Evolutionary conservation across 257 asterid species (phyloP), one percentile per base, ranked within the genome.

Genomic region (Solanum sparsipilum): DNA sequence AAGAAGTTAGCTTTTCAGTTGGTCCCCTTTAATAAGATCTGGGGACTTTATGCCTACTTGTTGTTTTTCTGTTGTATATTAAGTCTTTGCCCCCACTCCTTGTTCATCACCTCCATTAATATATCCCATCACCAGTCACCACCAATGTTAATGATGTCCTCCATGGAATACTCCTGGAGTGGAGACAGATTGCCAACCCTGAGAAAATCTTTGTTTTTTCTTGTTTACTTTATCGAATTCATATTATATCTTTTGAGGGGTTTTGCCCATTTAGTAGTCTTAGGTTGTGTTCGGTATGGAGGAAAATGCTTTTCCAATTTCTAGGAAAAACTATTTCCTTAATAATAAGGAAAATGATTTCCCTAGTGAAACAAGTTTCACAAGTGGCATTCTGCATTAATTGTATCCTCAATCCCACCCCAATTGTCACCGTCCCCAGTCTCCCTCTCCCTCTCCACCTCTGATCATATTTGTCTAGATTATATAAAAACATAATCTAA

Each of bases 121-220:
- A 29, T 81, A 46, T 35, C 67, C 87, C 87, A 39, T 67, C 87
- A 85, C 82, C 44, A 68, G 46, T 39, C 87, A 85, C 87, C 82
- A 68, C 82, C 67, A 85, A 39, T 46, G 65, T 68, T 39, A 39
- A 67, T 85, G 87, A 85, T 85, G 82, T 39, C 82, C 63, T 85
- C 39, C 56, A 67, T 67, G 81, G 38, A 34, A 25, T 60, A 29
- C 44, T 44, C 81, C 78, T 68, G 56, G 36, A 31, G 39, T 38
- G 21, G 87, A 85, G 31, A 85, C 41, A 85, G 81, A 41, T 58
- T 67, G 81, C 67, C 87, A 36, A 1, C 82, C 81, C 32, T 85
- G 32, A 85, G 44, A 85, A 63, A 63, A 36, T 85, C 82, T 85
- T 85, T 85, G 87, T 85, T 85, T 25, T 85, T 39, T 52, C 65